Evolutionary conservation across 148 eudicot genomes (phyloP), one percentile per base, ranked within the genome.

Genomic region (Rhododendron mucronatum): DNA sequence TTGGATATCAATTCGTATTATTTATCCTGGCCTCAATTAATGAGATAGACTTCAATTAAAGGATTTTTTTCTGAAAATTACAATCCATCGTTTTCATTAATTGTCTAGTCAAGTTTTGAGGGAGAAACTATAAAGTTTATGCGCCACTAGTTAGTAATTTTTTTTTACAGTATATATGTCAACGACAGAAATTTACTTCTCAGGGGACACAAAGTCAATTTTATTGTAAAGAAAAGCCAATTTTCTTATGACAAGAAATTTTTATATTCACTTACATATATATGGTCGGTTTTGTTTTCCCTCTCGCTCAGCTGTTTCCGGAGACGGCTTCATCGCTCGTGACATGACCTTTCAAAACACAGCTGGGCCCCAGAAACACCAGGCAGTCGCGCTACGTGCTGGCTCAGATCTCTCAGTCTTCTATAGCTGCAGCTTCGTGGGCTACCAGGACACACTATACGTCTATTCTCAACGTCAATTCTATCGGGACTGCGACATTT

Each of bases 401-500:
- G 79, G 88, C 82, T 88, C 90, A 1, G 90, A 88, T 41, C 87
- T 55, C 16, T 88, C 90, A 0, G 90, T 83, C 28, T 84, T 88
- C 41, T 88, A 86, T 47, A 57, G 88, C 12, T 88, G 90, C 84
- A 88, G 88, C 84, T 86, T 88, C 84, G 50, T 80, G 18, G 90
- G 88, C 51, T 88, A 88, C 84, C 90, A 88, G 74, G 90, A 88
- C 86, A 86, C 90, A 23, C 74, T 88, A 8, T 88, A 88, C n/a
- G 86, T 84, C 20, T 74, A 86, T 15, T 1, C 88, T 1, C 84
- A 71, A 5, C 80, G 90, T 7, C 90, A 88, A 80, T 88, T 88
- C 59, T 88, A 71, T 23, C 90, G 90, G 0, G 39, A 84, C 85
- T 86, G 88, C 23, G 81, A 86, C 82, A 37, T 86, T 1, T 84